Conservation (phyloP, 768 basidiomycete species). For the Mycena floridula region DNA sequence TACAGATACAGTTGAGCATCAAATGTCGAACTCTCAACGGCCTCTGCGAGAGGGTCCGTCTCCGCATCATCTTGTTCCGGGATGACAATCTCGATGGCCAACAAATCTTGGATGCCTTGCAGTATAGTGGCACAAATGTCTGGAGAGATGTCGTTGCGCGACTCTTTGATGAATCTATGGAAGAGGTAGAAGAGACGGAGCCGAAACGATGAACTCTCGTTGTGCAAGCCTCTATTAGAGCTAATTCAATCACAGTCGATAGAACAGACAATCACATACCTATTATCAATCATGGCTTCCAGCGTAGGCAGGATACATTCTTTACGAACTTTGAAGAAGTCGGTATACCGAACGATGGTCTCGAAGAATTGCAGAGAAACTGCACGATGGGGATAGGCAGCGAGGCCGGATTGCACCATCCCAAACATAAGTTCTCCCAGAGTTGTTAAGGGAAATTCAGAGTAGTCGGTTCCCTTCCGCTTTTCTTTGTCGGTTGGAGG, state of each 20-base stretch:
- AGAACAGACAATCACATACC: conserved; percentile 43
- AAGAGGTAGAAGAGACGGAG: conserved; percentile 89
- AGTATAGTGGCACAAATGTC: conserved; percentile 70
- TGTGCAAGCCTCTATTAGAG: conserved; percentile 75
- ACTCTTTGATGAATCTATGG: conserved; percentile 84
- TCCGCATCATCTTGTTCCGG: conserved; percentile 75
- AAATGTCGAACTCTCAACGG: conserved; percentile 71
- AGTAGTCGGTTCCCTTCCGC: conserved; percentile 63
- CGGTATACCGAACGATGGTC: conserved; percentile 83
- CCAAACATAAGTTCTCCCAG: conserved; percentile 88
- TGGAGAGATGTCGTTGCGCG: conserved; percentile 67
- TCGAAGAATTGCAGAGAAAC: conserved; percentile 93
- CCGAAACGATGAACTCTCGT: conserved; percentile 58
- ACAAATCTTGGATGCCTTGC: conserved; percentile 67
- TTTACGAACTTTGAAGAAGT: conserved; percentile 93
- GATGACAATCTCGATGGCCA: conserved; percentile 68
- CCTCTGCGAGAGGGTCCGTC: conserved; percentile 69
- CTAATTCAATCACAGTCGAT: conserved; percentile 2
- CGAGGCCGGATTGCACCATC: conserved; percentile 78
- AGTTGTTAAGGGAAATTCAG: conserved; percentile 76
- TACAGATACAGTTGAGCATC: conserved; percentile 93
- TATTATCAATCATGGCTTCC: conserved; percentile 78
- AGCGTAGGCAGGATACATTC: conserved; percentile 84
- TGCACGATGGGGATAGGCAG: conserved; percentile 74
- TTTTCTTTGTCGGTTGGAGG: conserved; percentile 58